Conservation (phyloP, 371 early-diverging fungal species). For the Apophysomyces variabilis region DNA sequence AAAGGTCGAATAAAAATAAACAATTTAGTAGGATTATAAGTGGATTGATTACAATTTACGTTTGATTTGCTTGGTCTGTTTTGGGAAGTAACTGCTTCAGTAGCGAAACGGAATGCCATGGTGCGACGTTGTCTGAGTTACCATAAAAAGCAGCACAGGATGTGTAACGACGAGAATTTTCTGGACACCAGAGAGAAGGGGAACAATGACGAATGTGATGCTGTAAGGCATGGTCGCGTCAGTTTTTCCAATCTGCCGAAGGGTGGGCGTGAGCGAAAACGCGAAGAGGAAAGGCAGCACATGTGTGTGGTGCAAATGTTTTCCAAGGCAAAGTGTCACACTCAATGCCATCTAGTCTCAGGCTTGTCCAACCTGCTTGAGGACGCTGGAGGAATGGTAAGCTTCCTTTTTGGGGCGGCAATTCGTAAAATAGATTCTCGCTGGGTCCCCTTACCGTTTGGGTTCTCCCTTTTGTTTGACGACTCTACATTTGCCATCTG, state of each 20-base stretch:
- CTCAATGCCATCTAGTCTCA: conserved; percentile 10
- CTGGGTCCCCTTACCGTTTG: conserved; percentile 12
- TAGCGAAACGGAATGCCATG: not conserved
- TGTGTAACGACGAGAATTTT: not conserved
- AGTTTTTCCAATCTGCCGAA: not conserved
- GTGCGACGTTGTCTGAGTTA: conserved; percentile 10
- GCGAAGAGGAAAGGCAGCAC: conserved; percentile 11
- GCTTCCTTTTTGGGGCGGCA: conserved; percentile 10
- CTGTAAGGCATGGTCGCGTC: conserved; percentile 11
- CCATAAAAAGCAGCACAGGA: conserved; percentile 10
- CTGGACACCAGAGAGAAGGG: conserved; percentile 5
- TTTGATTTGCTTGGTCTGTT: not conserved
- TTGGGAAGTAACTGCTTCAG: conserved; percentile 2
- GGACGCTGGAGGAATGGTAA: conserved; percentile 9
- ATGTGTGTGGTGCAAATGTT: conserved; percentile 11
- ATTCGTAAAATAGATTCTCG: conserved; percentile 10
- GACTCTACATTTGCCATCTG: conserved; percentile 9
- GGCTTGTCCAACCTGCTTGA: conserved; percentile 12
- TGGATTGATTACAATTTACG: no score
- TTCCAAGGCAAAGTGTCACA: conserved; percentile 12
- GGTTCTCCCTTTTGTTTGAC: conserved; percentile 11
- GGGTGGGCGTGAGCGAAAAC: conserved; percentile 1
- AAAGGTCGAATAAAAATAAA: no score
- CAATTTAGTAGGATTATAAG: no score
- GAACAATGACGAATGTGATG: conserved; percentile 9